Evolutionary conservation across 2,329 filamentous ascomycete species (phyloP).

Genomic region (Colletotrichum eremochloae): DNA sequence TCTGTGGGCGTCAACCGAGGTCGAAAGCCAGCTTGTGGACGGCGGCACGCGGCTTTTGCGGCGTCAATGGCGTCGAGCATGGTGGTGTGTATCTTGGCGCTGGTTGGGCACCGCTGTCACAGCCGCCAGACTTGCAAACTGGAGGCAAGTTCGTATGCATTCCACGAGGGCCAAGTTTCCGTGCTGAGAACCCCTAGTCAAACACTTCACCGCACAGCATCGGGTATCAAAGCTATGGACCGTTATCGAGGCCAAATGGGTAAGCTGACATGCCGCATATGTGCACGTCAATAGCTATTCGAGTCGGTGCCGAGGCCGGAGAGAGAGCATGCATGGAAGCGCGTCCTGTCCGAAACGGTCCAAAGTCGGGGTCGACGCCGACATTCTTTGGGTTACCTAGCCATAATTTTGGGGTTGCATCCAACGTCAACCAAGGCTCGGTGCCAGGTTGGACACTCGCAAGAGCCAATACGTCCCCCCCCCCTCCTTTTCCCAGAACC

Average conservation of each 20-base stretch:
- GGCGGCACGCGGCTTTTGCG: background rate
- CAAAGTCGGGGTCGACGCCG: constrained; percentile 12
- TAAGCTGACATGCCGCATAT: constrained; percentile 10
- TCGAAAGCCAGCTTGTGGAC: background rate
- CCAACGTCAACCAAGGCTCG: constrained; percentile 10
- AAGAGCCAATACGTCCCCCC: constrained; percentile 19
- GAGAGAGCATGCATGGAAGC: background rate
- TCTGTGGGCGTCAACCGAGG: background rate
- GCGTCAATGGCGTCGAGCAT: background rate
- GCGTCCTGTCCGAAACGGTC: constrained; percentile 9
- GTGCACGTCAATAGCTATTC: constrained; percentile 4
- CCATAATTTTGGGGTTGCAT: constrained; percentile 6
- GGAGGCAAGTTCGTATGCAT: constrained; percentile 25
- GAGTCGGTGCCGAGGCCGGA: constrained; percentile 12
- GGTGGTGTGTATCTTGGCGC: background rate
- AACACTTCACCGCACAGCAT: constrained; percentile 13
- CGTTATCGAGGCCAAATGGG: constrained; percentile 3
- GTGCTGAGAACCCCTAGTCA: constrained; percentile 16
- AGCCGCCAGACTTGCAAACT: constrained; percentile 13
- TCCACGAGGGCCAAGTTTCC: constrained; percentile 33
- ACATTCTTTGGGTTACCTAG: background rate
- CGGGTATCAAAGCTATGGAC: background rate
- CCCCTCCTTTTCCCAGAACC: background rate
- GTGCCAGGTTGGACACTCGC: constrained; percentile 28
- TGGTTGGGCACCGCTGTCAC: background rate